Evolutionary conservation across 2,329 filamentous ascomycete genomes (phyloP).

Genomic region (Ophiostoma fasciatum): DNA sequence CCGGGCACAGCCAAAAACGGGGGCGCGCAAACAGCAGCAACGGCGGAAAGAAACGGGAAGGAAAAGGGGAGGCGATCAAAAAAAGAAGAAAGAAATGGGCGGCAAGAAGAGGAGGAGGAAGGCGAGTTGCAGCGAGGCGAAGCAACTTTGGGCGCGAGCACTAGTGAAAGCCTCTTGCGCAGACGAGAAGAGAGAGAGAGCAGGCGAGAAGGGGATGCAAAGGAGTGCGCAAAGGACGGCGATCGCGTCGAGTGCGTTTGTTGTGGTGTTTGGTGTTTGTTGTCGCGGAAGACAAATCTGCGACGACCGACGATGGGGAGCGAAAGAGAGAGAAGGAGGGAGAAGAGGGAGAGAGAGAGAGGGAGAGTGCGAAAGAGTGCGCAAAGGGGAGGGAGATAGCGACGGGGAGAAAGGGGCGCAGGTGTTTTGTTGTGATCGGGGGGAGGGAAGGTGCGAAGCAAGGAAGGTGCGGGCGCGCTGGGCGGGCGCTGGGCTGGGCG

Average conservation of each 20-base stretch:
- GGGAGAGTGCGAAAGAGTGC: slow-evolving; percentile 1
- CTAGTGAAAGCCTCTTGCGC: slow-evolving; percentile 29
- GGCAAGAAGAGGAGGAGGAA: slow-evolving; percentile 1
- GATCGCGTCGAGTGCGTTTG: slow-evolving; percentile 1
- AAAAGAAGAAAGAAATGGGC: background rate
- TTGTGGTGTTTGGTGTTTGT: slow-evolving; percentile 4
- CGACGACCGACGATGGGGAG: slow-evolving; percentile 6
- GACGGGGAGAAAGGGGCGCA: slow-evolving; percentile 2
- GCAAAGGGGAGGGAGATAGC: background rate
- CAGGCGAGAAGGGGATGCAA: slow-evolving; percentile 8
- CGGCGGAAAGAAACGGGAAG: background rate
- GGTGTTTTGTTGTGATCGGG: slow-evolving; percentile 8
- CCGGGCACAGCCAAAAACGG: background rate
- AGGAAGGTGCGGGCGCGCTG: no score
- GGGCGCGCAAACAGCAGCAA: no score
- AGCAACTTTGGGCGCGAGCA: slow-evolving; percentile 30
- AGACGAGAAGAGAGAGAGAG: slow-evolving; percentile 10
- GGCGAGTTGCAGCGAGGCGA: background rate
- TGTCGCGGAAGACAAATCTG: slow-evolving; percentile 7
- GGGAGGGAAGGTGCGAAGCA: no score
- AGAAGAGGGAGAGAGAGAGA: slow-evolving; percentile 1
- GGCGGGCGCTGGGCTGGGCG: no score
- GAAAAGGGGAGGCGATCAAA: background rate
- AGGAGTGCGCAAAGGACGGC: slow-evolving; percentile 1
- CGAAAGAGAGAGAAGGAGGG: slow-evolving; percentile 1